Evolutionary conservation across 2,329 filamentous ascomycete genomes (phyloP), one percentile per base, ranked within the genome.

Genomic region (Monilinia vaccinii-corymbosi): DNA sequence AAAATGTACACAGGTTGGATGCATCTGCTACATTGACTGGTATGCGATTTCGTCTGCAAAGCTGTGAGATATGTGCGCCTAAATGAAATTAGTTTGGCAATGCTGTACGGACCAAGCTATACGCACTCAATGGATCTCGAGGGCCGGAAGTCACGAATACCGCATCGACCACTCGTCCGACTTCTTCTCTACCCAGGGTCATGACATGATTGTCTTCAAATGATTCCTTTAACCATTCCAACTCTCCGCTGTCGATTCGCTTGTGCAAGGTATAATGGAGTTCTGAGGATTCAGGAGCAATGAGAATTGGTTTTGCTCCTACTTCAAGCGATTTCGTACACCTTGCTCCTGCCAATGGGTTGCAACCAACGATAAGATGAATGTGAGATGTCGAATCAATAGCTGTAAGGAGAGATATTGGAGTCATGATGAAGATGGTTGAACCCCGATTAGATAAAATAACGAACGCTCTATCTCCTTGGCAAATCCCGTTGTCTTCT

Each of bases 21-120:
- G 89, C 83, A 75, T 99, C 94, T 62, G 91, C 84, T 31, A 97
- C 91, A 74, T 99, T 99, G 71, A 99, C 81, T 36, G 93, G 93
- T 67, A 99, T 94, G 48, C 94, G 84, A 63, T 92, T 79, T 50
- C 87, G 81, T 62, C 80, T 83, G 76, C 94, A 97, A 4, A 92
- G 77, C 6, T 76, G 78, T 0, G 90, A 90, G 64, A 97, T 88
- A 64, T 83, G 83, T 32, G 79, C 74, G 60, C 79, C 85, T 89
- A 1, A 18, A 45, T 6, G 3, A 13, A 13, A n/a, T 44, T 46
- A 53, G 40, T 18, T 21, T 16, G 32, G n/a, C 23, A 4, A 21
- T 21, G 5, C 25, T 6, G 23, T 21, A 13, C 11, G 0, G 25
- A 21, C 46, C 23, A 21, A 47, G 3, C n/a, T 11, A 31, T 62